Evolutionary conservation across 1,139 yeast genomes (phyloP).

Genomic region (Saccharomyces hybrid): DNA sequence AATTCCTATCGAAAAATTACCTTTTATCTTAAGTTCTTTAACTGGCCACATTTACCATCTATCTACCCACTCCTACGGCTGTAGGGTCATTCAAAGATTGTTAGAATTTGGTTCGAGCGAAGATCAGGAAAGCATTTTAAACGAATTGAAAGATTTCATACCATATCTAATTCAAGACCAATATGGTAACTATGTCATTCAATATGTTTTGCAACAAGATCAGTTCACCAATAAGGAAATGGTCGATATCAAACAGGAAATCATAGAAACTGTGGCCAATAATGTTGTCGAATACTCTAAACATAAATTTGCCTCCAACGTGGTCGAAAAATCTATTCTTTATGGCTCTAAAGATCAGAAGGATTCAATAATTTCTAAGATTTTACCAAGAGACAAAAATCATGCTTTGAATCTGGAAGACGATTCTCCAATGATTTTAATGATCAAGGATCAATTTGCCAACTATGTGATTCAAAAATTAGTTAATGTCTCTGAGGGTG

Average conservation of each 20-base stretch:
- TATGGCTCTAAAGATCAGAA: constrained; percentile 62
- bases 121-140: constrained; percentile 59
- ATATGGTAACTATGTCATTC: constrained; percentile 96
- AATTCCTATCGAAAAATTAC: constrained; percentile 64
- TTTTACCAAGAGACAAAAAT: constrained; percentile 33
- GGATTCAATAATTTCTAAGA: constrained; percentile 43
- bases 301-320: constrained; percentile 96
- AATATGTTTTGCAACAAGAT: constrained; percentile 76
- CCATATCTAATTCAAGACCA: constrained; percentile 86
- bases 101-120: constrained; percentile 57
- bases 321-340: constrained; percentile 87
- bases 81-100: constrained; percentile 90
- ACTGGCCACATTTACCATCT: constrained; percentile 77
- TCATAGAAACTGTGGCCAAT: constrained; percentile 43
- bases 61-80: constrained; percentile 95
- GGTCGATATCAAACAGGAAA: constrained; percentile 41
- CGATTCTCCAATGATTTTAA: constrained; percentile 59
- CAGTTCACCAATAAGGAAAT: constrained; percentile 13
- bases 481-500: constrained; percentile 70
- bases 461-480: constrained; percentile 94
- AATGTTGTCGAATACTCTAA: constrained; percentile 77
- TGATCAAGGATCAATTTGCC: constrained; percentile 98
- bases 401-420: constrained; percentile 42
- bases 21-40: constrained; percentile 67
- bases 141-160: constrained; percentile 65